phyloP scores from a whole-genome alignment of 1,284 basidiomycete species.

The Pseudozyma pruni region DNA sequence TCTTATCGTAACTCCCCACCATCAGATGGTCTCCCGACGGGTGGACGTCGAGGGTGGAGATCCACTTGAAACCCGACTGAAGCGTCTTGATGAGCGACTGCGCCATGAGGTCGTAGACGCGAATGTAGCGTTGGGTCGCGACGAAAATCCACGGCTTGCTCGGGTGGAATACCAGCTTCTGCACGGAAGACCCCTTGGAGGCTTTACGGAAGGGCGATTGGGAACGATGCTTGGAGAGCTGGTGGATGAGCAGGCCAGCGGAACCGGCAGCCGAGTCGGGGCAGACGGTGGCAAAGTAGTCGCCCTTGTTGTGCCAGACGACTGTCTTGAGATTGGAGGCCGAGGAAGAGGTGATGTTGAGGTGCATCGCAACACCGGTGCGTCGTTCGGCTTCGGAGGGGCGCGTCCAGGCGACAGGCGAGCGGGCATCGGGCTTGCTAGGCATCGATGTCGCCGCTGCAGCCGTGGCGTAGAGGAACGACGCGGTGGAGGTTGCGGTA shows the following conservation, averaged over 20 bases:
- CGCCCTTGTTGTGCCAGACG: constrained; percentile 91
- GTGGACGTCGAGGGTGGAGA: constrained; percentile 95
- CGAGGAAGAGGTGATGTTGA: constrained; percentile 40
- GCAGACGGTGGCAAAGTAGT: constrained; percentile 89
- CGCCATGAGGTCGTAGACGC: constrained; percentile 92
- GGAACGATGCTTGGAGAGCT: constrained; percentile 89
- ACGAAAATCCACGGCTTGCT: constrained; percentile 95
- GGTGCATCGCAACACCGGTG: constrained; percentile 70
- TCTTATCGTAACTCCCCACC: constrained; percentile 95
- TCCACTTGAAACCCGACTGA: constrained; percentile 93
- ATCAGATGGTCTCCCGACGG: constrained; percentile 86
- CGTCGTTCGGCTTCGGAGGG: constrained; percentile 71
- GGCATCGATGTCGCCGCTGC: constrained; percentile 49
- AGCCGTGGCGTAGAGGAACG: constrained; percentile 56
- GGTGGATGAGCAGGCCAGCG: constrained; percentile 90
- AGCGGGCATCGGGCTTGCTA: constrained; percentile 28
- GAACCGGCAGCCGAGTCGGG: constrained; percentile 73
- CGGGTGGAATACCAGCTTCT: constrained; percentile 94
- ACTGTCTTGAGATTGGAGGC: constrained; percentile 86
- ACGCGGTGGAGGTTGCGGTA: constrained; percentile 47
- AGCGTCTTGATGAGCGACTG: constrained; percentile 93
- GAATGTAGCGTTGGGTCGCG: constrained; percentile 96
- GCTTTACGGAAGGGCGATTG: constrained; percentile 94
- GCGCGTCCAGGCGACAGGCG: constrained; percentile 71
- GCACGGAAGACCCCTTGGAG: constrained; percentile 83